Evolutionary conservation across 768 basidiomycete genomes (phyloP).

Genomic region (Lactarius sanguifluus): DNA sequence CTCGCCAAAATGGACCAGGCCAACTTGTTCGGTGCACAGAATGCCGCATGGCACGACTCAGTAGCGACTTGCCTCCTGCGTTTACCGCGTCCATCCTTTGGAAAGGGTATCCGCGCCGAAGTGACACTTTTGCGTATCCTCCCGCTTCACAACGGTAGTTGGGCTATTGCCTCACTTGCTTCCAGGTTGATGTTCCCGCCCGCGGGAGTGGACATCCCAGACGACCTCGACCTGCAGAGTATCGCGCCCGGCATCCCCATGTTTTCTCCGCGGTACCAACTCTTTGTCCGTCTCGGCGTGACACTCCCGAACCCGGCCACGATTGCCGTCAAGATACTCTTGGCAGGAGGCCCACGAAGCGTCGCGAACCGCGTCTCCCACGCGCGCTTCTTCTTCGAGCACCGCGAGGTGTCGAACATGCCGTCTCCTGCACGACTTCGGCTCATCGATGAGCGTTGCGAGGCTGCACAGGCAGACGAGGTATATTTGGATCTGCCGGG

Average conservation of each 20-base stretch:
- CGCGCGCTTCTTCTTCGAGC: slow-evolving; percentile 28
- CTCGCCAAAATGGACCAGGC: slow-evolving; percentile 17
- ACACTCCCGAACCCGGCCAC: slow-evolving; percentile 9
- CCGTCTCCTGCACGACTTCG: slow-evolving; percentile 16
- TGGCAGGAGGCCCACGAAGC: background rate
- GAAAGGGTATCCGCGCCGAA: background rate
- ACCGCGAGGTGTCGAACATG: slow-evolving; percentile 12
- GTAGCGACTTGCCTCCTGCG: slow-evolving; percentile 4
- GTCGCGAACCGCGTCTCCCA: slow-evolving; percentile 13
- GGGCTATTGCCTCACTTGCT: slow-evolving; percentile 5
- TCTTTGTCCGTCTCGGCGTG: slow-evolving; percentile 21
- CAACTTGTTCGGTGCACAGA: background rate
- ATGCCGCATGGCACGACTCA: slow-evolving; percentile 19
- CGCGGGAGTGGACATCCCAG: slow-evolving; percentile 13
- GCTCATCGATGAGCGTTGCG: slow-evolving; percentile 17
- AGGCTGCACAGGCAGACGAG: slow-evolving; percentile 10
- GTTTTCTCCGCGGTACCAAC: slow-evolving; percentile 18
- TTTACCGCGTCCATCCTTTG: background rate
- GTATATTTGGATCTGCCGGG: slow-evolving; percentile 22
- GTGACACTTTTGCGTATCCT: slow-evolving; percentile 19
- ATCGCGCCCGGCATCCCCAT: slow-evolving; percentile 12
- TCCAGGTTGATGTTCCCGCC: slow-evolving; percentile 18
- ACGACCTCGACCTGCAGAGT: slow-evolving; percentile 25
- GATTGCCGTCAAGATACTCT: slow-evolving; percentile 25
- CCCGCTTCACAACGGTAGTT: slow-evolving; percentile 19